phyloP scores from a whole-genome alignment of 2,329 filamentous ascomycete genomes.

The Neonectria faginata region DNA sequence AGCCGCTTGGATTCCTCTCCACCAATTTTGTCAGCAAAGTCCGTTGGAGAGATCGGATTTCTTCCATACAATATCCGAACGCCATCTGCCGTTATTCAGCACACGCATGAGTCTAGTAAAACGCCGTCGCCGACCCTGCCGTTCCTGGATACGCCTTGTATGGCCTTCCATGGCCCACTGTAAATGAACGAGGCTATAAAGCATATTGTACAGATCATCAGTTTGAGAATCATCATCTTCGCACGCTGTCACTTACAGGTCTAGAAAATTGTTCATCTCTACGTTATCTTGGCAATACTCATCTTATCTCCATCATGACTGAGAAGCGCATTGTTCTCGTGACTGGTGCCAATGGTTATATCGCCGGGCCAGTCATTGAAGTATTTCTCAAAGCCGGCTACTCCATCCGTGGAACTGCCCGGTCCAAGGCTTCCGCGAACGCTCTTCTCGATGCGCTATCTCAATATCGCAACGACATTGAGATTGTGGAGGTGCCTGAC shows the following conservation, averaged over 20 bases:
- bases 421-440: constrained; percentile 45
- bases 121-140: constrained; percentile 19
- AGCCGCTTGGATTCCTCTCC: background rate
- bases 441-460: constrained; percentile 36
- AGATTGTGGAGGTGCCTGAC: constrained; percentile 49
- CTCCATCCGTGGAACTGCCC: constrained; percentile 53
- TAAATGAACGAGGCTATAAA: constrained; percentile 7
- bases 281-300: background rate
- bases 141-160: background rate
- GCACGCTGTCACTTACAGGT: background rate
- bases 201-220: background rate
- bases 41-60: background rate
- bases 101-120: background rate
- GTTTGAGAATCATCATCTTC: background rate
- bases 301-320: constrained; percentile 30
- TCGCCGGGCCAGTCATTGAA: constrained; percentile 51
- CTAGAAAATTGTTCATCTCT: background rate
- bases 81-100: background rate
- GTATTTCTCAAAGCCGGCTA: constrained; percentile 53
- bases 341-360: constrained; percentile 56
- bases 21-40: constrained; percentile 12
- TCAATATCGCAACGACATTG: constrained; percentile 36
- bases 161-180: background rate
- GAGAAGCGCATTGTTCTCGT: constrained; percentile 47
- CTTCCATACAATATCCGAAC: constrained; percentile 1